Evolutionary conservation across 305 asterid genomes (phyloP), one percentile per base, ranked within the genome.

Genomic region (Fraxinus sp.): DNA sequence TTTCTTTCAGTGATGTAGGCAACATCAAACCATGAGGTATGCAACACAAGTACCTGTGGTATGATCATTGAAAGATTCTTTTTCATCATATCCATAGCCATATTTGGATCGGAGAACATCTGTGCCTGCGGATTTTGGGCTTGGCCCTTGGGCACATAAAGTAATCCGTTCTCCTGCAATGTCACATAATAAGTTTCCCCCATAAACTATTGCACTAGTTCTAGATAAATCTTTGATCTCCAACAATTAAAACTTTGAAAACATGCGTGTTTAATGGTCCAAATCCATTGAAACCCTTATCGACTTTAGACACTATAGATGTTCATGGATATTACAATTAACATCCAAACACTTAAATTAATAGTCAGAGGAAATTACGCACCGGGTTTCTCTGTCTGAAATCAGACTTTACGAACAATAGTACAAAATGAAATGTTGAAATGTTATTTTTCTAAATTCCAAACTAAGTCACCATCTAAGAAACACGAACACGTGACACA

Each of bases 81-180:
- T 88, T 95, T 95, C 98, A 95, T 95, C 98, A 95, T 94, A 87
- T 94, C 99, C 98, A 94, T 95, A 55, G 99, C 99, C 99, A 95
- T 95, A 89, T 95, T 95, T n/a, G 99, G 99, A 88, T 95, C 99
- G 37, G 99, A 95, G 83, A 95, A 95, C 98, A 95, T 95, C 90
- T 94, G 98, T 13, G 99, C 98, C 90, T 95, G 99, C 73, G 99
- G 91, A 84, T 95, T 94, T 90, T 84, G 94, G 79, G 90, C 94
- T 89, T 93, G 97, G 74, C 95, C 98, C 90, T 93, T 93, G 79
- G 97, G 98, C 74, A 93, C 98, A 14, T 86, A 81, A 41, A 94
- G 86, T 79, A 95, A 87, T 3, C 98, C 98, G 80, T 92, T 93
- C 89, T 94, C 98, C 98, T 94, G 95, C 81, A 86, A 79, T 76